Base-by-base conservation (phyloP, 2,329 filamentous ascomycete species). In the Drechslerella coelobrocha region DNA sequence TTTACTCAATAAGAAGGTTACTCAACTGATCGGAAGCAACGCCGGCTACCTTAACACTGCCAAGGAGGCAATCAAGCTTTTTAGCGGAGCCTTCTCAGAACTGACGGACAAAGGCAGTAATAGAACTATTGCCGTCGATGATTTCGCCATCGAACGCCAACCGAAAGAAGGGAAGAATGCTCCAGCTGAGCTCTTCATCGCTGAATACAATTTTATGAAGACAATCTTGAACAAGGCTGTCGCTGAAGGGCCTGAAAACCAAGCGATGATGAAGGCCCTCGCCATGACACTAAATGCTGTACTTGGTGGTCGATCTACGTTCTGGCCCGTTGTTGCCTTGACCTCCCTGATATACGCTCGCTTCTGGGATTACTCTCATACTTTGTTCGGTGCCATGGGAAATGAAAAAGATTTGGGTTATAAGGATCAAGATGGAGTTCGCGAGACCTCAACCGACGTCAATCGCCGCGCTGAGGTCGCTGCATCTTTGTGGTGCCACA, bases 371-470 rank as follows among this genome's bases (percentile, higher is more conserved):
- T 52, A 51, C 21, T 61, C 66, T 1, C 51, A 57, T 2, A 29
- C 59, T 2, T n/a, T 71, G 1, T 71, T 71, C 21, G 66, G 66
- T 2, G 66, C 66, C 3, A 60, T 63, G 66, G 66, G 66, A 2
- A n/a, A 50, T 5, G 48, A 56, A 8, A 24, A n/a, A 7, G 66
- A 71, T 31, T 53, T 71, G 7, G 66, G 66, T 2, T 71, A 71
- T 24, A 52, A 34, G 14, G 8, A 26, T 8, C 6, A 51, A 10
- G 51, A 57, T 10, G 63, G 63, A 27, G n/a, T 27, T 9, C 21
- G 21, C 14, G 66, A 71, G 31, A 52, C 59, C 6, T 48, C 66
- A 7, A 71, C 66, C 6, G 66, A 71, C 10, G 66, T 71, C 2
- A 63, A 71, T 39, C 17, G 59, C 21, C 59, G 66, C 2, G 66